Percentiles rank a stretch among this genome's conserved stretches.
Conservation (phyloP, 768 basidiomycete genomes). For the Boletellus sp. region DNA sequence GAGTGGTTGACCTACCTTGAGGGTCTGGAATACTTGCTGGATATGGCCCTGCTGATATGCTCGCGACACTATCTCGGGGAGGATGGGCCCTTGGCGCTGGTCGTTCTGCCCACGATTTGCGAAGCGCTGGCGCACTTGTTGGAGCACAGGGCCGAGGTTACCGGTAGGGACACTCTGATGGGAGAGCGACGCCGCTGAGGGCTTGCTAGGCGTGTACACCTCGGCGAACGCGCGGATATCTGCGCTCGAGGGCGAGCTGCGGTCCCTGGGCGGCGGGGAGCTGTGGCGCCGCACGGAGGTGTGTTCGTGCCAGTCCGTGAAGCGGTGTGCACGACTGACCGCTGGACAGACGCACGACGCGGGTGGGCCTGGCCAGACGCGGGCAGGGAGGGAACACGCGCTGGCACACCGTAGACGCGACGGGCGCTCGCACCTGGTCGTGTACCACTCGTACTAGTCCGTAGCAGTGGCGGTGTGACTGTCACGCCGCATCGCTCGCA, state of each 20-base stretch:
- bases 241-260: constrained; percentile 41
- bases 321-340: neutral
- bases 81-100: constrained; percentile 48
- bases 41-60: constrained; percentile 46
- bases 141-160: constrained; percentile 17
- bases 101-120: constrained; percentile 50
- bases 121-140: constrained; percentile 42
- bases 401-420: constrained; percentile 21
- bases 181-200: neutral
- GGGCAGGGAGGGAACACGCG: constrained; percentile 7
- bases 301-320: neutral
- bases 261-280: constrained; percentile 25
- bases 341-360: constrained; percentile 2
- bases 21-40: constrained; percentile 43
- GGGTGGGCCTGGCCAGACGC: too few species aligned
- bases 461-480: constrained; percentile 19
- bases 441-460: too few species aligned
- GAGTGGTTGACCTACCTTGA: constrained; percentile 45
- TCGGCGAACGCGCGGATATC: constrained; percentile 44
- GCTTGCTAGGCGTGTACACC: constrained; percentile 9
- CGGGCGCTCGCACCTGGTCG: constrained; percentile 13
- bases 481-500: constrained; percentile 9
- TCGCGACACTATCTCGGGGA: constrained; percentile 42
- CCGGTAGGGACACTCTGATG: constrained; percentile 24
- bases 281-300: constrained; percentile 33